Evolutionary conservation across 176 grass and related monocot species (phyloP), one percentile per base, ranked within the genome.

Genomic region (Calamus simplicifolius): DNA sequence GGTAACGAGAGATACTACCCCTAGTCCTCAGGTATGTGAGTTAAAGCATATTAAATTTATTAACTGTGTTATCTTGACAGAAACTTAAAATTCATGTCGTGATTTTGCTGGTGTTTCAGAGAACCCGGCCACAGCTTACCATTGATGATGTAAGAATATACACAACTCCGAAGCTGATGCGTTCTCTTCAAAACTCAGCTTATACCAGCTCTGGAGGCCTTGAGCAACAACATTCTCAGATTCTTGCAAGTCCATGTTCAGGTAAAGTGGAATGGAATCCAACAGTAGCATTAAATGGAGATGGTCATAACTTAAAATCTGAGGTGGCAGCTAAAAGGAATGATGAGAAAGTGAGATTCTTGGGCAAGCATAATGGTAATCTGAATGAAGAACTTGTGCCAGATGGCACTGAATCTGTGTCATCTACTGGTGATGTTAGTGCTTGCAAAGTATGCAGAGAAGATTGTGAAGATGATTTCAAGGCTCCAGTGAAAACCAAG

Each of bases 111-210:
- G 58, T 54, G 1, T 63, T 54, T 3, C 69, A 98, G 93, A 86
- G 62, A 52, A 79, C 73, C 48, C 27, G 59, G 38, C 77, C 66
- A 8, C 81, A 73, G 5, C 59, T 85, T 25, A 72, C 48, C 52
- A 76, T 92, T 50, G 87, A 88, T 70, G 68, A 89, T 49, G 78
- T 92, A 23, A 85, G 85, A 62, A 48, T 88, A 53, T 92, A 78
- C 62, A 60, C 73, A 29, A 83, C 87, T 4, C 87, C 93, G 49
- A 98, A 73, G 69, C 78, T 97, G 28, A 63, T 92, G 35, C 69
- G 74, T 13, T 82, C 62, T 4, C 93, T 92, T 62, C 87, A 97
- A 77, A 74, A 48, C 68, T 85, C 81, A 16, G 61, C 66, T 6
- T 74, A 84, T 53, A 63, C 56, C 6, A 86, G 72, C 52, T 69